These are phyloP conservation scores for Tetradesmus obliquus DNA, from an alignment of 139 green algal genomes.

Conservation along the genomic window DNA sequence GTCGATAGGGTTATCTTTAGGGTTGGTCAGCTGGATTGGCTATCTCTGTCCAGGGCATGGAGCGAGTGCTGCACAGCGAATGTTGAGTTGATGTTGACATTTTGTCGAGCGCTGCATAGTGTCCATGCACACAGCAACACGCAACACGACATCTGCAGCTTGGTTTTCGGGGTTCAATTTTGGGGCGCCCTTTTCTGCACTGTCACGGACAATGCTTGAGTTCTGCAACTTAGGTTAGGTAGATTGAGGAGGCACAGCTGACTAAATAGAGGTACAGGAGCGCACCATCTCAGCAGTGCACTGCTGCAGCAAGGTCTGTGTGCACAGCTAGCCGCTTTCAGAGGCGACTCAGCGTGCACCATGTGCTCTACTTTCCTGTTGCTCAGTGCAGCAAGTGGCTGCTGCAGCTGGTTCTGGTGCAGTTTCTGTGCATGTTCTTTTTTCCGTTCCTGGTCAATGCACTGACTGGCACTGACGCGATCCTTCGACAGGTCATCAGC, in stretches of 20 bases:
- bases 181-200: not conserved
- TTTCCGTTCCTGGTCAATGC: not conserved
- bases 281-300: too few species aligned
- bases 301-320: too few species aligned
- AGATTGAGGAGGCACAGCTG: not conserved
- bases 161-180: not conserved
- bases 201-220: not conserved
- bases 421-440: not conserved
- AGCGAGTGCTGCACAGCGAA: not conserved
- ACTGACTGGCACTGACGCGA: not conserved
- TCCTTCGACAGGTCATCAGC: not conserved
- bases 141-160: not conserved
- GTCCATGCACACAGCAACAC: not conserved
- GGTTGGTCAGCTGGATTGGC: too few species aligned
- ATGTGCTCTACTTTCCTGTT: too few species aligned
- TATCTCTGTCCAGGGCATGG: not conserved
- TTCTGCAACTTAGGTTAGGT: not conserved
- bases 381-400: too few species aligned
- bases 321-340: too few species aligned
- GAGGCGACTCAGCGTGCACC: too few species aligned
- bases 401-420: not conserved
- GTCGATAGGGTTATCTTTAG: not conserved
- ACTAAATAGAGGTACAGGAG: not conserved
- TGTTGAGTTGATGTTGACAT: not conserved
- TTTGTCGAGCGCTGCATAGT: not conserved